These are phyloP conservation scores for Coprinellus micaceus DNA, from an alignment of 768 basidiomycete species.

Conservation along the genomic window DNA sequence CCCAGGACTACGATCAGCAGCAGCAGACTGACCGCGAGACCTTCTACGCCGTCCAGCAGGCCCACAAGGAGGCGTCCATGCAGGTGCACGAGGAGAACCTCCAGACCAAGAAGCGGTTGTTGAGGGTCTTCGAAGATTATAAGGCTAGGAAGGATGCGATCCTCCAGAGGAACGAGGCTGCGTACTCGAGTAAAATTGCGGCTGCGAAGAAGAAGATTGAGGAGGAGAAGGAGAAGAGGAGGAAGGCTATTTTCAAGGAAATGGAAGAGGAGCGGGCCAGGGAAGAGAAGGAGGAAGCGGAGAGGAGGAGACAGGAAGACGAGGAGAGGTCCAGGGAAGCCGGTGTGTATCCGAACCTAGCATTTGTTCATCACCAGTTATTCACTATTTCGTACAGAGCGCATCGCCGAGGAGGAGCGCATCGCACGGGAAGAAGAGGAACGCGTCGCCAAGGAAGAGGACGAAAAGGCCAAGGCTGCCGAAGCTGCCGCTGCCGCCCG, in stretches of 20 bases:
- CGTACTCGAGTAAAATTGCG: conserved; percentile 58
- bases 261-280: conserved; percentile 52
- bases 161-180: conserved; percentile 54
- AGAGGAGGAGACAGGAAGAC: conserved; percentile 47
- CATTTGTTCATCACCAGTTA: neutral
- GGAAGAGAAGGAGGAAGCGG: conserved; percentile 54
- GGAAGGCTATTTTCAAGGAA: conserved; percentile 50
- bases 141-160: conserved; percentile 47
- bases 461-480: conserved; percentile 55
- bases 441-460: conserved; percentile 45
- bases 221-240: conserved; percentile 79
- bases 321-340: conserved; percentile 49
- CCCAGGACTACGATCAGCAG: conserved; percentile 82
- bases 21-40: conserved; percentile 71
- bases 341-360: conserved; percentile 42
- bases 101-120: conserved; percentile 70
- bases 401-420: conserved; percentile 52
- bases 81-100: conserved; percentile 62
- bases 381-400: conserved; percentile 34
- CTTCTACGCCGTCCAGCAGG: conserved; percentile 58
- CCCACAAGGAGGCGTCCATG: conserved; percentile 53
- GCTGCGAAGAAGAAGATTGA: conserved; percentile 66
- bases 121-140: conserved; percentile 73
- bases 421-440: conserved; percentile 47
- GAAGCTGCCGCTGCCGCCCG: conserved; percentile 50